Conservation (phyloP, 148 eudicot species). For the Chenopodium berlandieri region DNA sequence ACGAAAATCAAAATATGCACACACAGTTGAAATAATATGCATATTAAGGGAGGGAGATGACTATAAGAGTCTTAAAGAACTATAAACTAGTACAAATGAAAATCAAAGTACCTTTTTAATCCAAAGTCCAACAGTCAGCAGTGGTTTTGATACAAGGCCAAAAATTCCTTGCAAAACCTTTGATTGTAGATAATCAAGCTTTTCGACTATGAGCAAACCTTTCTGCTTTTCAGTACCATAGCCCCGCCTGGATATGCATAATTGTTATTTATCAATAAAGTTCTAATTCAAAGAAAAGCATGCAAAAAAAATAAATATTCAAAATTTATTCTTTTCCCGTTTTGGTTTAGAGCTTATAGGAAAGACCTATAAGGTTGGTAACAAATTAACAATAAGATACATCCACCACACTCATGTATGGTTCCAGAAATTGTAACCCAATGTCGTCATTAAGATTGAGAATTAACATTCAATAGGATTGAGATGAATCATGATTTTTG, state of each 20-base stretch:
- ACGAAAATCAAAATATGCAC: too few species aligned
- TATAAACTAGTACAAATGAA: background rate
- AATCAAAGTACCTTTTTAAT: slow-evolving; percentile 57
- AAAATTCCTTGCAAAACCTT: slow-evolving; percentile 63
- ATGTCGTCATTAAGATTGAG: background rate
- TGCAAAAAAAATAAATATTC: background rate
- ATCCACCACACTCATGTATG: background rate
- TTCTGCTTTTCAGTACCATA: slow-evolving; percentile 82
- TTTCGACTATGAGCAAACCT: slow-evolving; percentile 82
- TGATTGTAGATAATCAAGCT: slow-evolving; percentile 91
- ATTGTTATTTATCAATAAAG: slow-evolving; percentile 24
- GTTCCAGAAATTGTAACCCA: background rate
- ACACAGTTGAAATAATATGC: too few species aligned
- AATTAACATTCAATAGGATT: background rate
- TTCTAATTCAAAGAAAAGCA: background rate
- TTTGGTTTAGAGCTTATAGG: background rate
- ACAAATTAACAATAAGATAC: background rate
- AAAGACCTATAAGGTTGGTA: background rate
- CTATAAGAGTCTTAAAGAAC: background rate
- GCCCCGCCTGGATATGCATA: slow-evolving; percentile 62
- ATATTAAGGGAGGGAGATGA: background rate
- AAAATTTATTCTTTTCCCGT: too few species aligned
- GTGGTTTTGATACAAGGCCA: slow-evolving; percentile 57
- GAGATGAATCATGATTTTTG: background rate
- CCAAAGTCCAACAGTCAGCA: slow-evolving; percentile 56